Percentiles rank a stretch among this genome's conserved stretches.
Evolutionary conservation across 164 flowering plant species (phyloP).

Genomic region (Protea cynaroides): DNA sequence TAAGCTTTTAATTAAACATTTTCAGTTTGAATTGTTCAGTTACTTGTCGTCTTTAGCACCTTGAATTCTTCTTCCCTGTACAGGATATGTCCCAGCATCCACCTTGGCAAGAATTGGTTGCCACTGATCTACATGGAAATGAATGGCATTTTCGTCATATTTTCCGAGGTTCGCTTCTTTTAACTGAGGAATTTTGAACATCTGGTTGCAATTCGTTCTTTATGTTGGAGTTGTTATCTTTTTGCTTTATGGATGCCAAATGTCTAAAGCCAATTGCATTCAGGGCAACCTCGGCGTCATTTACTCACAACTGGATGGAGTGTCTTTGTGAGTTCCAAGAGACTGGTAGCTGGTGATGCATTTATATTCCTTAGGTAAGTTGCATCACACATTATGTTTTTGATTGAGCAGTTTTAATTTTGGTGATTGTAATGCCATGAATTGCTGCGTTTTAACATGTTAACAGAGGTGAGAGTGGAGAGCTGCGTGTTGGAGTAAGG

Average conservation of each 20-base stretch:
- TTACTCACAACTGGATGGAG: conserved; percentile 93
- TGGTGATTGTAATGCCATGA: not conserved
- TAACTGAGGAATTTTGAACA: too few relatives aligned
- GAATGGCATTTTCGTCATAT: conserved; percentile 96
- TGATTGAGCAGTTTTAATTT: not conserved
- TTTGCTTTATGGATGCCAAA: not conserved
- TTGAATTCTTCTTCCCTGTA: conserved; percentile 12
- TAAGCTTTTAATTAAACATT: conserved; percentile 20
- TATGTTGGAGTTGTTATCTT: too few relatives aligned
- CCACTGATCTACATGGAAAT: conserved; percentile 76
- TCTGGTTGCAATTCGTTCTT: too few relatives aligned
- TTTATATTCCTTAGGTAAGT: conserved; percentile 80
- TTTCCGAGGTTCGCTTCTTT: conserved; percentile 57
- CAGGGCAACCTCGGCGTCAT: conserved; percentile 95
- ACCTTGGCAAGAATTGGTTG: conserved; percentile 90
- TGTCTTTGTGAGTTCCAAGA: conserved; percentile 87
- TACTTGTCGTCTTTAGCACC: conserved; percentile 1
- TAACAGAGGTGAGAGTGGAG: conserved; percentile 82
- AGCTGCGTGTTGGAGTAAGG: conserved; percentile 91
- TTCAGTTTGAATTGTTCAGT: not conserved
- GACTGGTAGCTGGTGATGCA: conserved; percentile 86
- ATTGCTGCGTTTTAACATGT: not conserved
- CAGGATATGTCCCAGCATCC: conserved; percentile 97
- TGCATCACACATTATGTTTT: not conserved
- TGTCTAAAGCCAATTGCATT: conserved; percentile 4